A percentile compares a stretch with the other conserved stretches of the same genome.
phyloP scores from a whole-genome alignment of 352 stramenopile species.

The Globisporangium sylvaticum region DNA sequence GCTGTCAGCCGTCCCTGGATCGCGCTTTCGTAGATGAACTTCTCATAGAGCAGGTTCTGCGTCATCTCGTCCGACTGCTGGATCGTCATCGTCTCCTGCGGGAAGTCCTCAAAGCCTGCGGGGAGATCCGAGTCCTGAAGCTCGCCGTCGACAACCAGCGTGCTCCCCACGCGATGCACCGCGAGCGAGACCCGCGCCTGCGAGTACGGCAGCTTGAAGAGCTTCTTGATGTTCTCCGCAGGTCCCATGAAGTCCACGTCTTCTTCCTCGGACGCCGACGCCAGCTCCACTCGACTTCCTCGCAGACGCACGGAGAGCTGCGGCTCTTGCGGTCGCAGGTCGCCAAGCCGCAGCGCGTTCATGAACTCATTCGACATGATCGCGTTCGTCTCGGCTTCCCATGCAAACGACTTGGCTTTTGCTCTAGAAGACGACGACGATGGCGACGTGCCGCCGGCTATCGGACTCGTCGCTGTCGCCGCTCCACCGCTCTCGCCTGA shows the following conservation, averaged over 20 bases:
- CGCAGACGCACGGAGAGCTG: conserved; percentile 72
- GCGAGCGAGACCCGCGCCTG: conserved; percentile 72
- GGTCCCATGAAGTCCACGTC: conserved; percentile 76
- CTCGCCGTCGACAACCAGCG: conserved; percentile 78
- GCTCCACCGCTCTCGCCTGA: background rate
- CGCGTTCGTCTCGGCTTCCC: conserved; percentile 20
- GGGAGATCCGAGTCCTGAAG: conserved; percentile 66
- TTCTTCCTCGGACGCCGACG: conserved; percentile 61
- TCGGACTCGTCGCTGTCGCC: background rate
- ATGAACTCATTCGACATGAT: conserved; percentile 67
- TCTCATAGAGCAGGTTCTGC: conserved; percentile 73
- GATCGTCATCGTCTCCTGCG: conserved; percentile 54
- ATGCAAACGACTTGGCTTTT: conserved; percentile 35
- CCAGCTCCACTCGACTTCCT: conserved; percentile 62
- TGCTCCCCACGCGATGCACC: conserved; percentile 74
- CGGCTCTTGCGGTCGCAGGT: conserved; percentile 45
- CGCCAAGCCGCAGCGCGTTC: conserved; percentile 53
- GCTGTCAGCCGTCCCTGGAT: conserved; percentile 31
- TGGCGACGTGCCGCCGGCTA: background rate
- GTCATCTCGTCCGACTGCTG: conserved; percentile 35
- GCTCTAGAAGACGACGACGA: background rate
- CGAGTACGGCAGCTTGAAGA: conserved; percentile 87
- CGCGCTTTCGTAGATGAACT: conserved; percentile 85
- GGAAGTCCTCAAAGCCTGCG: conserved; percentile 57
- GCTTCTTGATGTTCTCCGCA: conserved; percentile 82